These are phyloP conservation scores for Fusarium gaditjirri DNA, from an alignment of 2,329 filamentous ascomycete species.

Conservation along the genomic window DNA sequence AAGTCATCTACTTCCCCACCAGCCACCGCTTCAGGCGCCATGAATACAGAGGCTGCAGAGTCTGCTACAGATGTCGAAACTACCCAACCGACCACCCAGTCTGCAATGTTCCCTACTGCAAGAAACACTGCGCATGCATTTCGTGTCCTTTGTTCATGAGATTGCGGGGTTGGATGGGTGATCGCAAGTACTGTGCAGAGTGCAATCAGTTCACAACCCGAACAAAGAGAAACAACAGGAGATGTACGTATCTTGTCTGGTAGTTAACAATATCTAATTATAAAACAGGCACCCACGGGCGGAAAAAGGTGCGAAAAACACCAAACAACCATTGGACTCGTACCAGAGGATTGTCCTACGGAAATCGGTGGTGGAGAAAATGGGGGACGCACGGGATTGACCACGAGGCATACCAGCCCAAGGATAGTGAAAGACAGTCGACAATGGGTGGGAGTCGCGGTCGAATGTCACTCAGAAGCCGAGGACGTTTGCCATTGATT, in stretches of 20 bases:
- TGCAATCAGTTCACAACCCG: not conserved
- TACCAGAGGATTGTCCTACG: not conserved
- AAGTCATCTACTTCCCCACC: fast-evolving
- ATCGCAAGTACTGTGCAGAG: not conserved
- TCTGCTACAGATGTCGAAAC: not conserved
- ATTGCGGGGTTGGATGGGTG: conserved; percentile 13
- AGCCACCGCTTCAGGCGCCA: not conserved
- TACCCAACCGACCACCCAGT: not conserved
- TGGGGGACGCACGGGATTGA: conserved; percentile 3
- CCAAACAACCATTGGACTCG: conserved; percentile 11
- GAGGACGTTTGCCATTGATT: not conserved
- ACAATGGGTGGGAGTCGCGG: conserved; percentile 9
- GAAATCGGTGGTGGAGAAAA: conserved; percentile 14
- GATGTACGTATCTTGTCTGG: not conserved
- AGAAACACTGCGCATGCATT: conserved; percentile 11
- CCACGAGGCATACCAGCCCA: not conserved
- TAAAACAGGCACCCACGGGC: conserved; percentile 7
- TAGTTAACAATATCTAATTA: not conserved
- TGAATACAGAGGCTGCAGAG: fast-evolving
- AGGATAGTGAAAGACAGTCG: not conserved
- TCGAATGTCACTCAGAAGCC: conserved; percentile 4
- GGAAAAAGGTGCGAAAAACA: not conserved
- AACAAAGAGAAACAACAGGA: not conserved
- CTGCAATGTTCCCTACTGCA: not conserved
- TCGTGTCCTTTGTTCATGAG: conserved; percentile 11